Evolutionary conservation across 2,329 filamentous ascomycete genomes (phyloP), one percentile per base, ranked within the genome.

Genomic region (Parascedosporium putredinis): DNA sequence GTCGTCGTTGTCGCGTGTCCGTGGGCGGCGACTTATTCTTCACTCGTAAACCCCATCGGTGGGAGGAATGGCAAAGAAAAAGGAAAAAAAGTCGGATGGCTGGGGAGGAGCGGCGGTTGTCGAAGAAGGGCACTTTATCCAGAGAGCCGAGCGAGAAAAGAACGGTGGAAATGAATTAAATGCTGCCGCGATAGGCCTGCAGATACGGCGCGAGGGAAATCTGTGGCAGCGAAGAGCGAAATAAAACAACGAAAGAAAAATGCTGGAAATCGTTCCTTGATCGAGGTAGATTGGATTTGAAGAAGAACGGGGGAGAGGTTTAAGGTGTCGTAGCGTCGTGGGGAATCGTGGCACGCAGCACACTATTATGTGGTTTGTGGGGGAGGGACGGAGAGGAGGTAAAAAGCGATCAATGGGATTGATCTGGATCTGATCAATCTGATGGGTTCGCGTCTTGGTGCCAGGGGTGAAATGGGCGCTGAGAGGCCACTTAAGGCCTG

Each of bases 61-160:
- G 23, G 7, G 42, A 25, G 12, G 42, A 29, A 5, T 18, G 42
- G n/a, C n/a, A n/a, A n/a, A n/a, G n/a, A n/a, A n/a, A n/a, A n/a
- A n/a, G n/a, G n/a, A 22, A 20, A 29, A 23, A 45, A 45, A 45
- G 42, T 45, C 42, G 42, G 42, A 45, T 45, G 42, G 42, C 42
- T 45, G 42, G 42, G 42, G 18, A 42, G 16, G 18, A 20, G 12
- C 7, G 38, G 18, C 12, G 16, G 38, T 16, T 20, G 16, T 20
- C 10, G 38, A 42, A 20, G 38, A 12, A n/a, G n/a, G 33, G 33
- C 33, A 20, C 38, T 42, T 42, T 42, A 42, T 20, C 38, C 38
- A 42, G 18, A 42, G 23, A 42, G 38, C 38, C 38, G 38, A n/a
- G 20, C 20, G 38, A 42, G 7, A 16, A 42, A 42, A 20, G 20